Evolutionary conservation across 345 rosid species (phyloP).

Genomic region (Brassica carinata): DNA sequence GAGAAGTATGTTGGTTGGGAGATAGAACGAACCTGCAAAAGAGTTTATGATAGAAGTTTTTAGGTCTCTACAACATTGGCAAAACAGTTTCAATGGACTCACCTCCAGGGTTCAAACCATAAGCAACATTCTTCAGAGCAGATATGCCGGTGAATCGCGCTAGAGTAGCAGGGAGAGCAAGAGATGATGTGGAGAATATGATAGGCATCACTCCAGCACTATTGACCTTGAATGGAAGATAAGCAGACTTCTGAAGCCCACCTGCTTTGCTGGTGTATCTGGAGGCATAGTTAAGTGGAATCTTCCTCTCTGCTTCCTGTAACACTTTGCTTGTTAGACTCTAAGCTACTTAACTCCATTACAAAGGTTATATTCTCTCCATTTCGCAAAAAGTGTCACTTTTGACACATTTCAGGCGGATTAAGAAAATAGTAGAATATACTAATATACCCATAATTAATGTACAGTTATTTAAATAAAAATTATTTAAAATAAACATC

Average conservation of each 20-base stretch:
- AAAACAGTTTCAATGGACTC: constrained; percentile 18
- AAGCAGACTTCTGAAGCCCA: constrained; percentile 90
- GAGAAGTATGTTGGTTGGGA: constrained; percentile 84
- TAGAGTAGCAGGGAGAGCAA: constrained; percentile 92
- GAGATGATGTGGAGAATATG: constrained; percentile 92
- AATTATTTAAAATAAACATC: no score
- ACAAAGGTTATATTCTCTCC: neutral
- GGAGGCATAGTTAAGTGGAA: constrained; percentile 95
- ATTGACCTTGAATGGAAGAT: constrained; percentile 95
- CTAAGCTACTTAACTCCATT: neutral
- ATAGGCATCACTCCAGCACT: constrained; percentile 99
- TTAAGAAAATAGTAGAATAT: neutral
- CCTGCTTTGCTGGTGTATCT: constrained; percentile 79
- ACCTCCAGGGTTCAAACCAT: constrained; percentile 94
- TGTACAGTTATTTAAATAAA: no score
- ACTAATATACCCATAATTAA: no score
- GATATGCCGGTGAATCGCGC: constrained; percentile 89
- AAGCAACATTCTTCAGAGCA: constrained; percentile 79
- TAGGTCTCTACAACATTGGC: neutral
- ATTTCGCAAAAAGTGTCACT: neutral
- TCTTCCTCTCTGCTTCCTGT: constrained; percentile 99
- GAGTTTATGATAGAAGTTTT: constrained; percentile 2
- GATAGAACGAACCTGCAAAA: constrained; percentile 82
- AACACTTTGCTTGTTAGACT: constrained; percentile 43
- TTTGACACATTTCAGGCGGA: neutral